Percentiles rank a stretch among this genome's conserved stretches.
Evolutionary conservation across 257 asterid species (phyloP).

Genomic region (Fraxinus cuspidata): DNA sequence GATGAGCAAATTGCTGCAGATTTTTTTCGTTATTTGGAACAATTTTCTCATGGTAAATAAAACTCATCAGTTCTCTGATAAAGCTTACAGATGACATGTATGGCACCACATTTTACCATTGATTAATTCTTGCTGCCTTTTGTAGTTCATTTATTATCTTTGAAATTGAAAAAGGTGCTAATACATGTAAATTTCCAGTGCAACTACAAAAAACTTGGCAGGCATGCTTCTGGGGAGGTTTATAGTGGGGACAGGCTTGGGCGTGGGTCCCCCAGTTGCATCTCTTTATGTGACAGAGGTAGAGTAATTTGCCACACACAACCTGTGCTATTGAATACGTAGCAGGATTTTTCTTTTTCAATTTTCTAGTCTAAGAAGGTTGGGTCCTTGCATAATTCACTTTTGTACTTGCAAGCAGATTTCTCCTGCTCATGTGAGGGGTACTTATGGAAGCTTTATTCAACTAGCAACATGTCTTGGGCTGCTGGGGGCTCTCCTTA

Average conservation of each 20-base stretch:
- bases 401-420: constrained; percentile 46
- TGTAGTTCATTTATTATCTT: not conserved
- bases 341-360: not conserved
- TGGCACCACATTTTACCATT: not conserved
- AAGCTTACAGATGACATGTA: not conserved
- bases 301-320: constrained; percentile 21
- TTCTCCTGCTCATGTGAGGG: constrained; percentile 92
- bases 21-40: not conserved
- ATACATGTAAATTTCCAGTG: constrained; percentile 54
- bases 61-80: not conserved
- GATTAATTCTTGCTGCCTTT: not conserved
- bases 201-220: constrained; percentile 57
- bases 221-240: constrained; percentile 89
- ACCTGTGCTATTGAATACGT: constrained; percentile 7
- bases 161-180: constrained; percentile 28
- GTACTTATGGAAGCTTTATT: constrained; percentile 89
- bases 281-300: constrained; percentile 93
- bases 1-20: not conserved
- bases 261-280: constrained; percentile 92
- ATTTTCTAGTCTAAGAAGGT: not conserved
- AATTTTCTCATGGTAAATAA: not conserved
- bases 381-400: constrained; percentile 13
- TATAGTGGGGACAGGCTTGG: constrained; percentile 83
- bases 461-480: constrained; percentile 93
- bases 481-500: constrained; percentile 61